Conservation (phyloP, 345 rosid species). For the Citrus maxima region DNA sequence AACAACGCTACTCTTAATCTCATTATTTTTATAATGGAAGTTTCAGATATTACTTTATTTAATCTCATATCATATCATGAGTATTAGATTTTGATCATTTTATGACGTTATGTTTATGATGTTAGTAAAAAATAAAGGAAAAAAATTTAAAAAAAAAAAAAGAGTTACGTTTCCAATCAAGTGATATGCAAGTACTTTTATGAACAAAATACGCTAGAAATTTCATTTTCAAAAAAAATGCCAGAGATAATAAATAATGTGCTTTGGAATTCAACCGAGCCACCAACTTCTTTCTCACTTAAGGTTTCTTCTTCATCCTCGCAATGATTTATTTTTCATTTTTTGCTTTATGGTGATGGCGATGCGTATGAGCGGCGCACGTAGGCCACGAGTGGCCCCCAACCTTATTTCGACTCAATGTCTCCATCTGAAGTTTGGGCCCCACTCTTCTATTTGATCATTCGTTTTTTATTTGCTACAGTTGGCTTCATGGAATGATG, state of each 20-base stretch:
- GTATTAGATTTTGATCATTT: no score
- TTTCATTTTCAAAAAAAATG: neutral
- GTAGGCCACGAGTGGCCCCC: conserved; percentile 3
- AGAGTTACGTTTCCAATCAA: neutral
- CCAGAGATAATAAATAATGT: neutral
- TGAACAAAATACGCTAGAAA: neutral
- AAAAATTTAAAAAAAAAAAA: no score
- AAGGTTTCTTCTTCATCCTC: neutral
- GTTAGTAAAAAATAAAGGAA: no score
- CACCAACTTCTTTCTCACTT: neutral
- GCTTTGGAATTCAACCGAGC: conserved; percentile 1
- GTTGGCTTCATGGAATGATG: no score
- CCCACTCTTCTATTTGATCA: neutral
- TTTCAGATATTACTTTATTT: no score
- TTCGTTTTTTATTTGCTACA: neutral
- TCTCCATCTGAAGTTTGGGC: neutral
- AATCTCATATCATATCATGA: no score
- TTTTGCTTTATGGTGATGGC: conserved; percentile 2
- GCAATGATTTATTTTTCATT: neutral
- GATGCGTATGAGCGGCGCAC: conserved; percentile 16
- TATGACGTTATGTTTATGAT: no score
- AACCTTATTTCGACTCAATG: neutral
- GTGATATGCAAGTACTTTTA: neutral
- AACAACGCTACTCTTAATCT: no score
- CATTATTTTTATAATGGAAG: no score